Conservation (phyloP, 1,284 basidiomycete genomes). For the Termitomyces sp. region DNA sequence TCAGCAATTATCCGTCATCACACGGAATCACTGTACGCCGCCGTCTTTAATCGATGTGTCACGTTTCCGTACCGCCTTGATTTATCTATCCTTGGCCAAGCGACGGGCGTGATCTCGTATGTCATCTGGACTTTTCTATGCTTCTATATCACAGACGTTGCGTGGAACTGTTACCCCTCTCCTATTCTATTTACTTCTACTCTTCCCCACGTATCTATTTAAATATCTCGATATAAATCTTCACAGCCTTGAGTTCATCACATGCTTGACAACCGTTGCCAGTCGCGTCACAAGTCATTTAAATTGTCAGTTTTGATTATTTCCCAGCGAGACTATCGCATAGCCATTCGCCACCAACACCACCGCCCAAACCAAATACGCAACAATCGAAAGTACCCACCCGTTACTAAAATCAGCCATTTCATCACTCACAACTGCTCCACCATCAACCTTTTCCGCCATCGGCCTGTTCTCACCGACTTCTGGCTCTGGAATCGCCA, state of each 20-base stretch:
- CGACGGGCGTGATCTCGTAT: conserved; percentile 57
- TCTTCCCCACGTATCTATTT: not conserved
- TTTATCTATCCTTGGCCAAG: conserved; percentile 42
- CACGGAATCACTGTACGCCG: conserved; percentile 23
- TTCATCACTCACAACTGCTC: conserved; percentile 5
- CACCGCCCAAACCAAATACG: conserved; percentile 53
- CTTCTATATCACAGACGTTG: not conserved
- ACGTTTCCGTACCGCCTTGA: conserved; percentile 57
- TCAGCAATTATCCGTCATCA: conserved; percentile 23
- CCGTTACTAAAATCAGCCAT: conserved; percentile 13
- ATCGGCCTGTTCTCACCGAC: conserved; percentile 5
- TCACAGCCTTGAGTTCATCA: too few species aligned
- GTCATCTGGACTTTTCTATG: conserved; percentile 14
- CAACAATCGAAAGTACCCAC: conserved; percentile 37
- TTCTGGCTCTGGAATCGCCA: not conserved
- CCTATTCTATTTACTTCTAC: not conserved
- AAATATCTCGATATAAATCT: not conserved
- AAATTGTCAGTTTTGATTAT: not conserved
- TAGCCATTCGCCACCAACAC: conserved; percentile 62
- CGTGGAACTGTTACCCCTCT: not conserved
- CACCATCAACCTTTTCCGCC: conserved; percentile 10
- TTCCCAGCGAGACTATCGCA: conserved; percentile 43
- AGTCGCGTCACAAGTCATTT: too few species aligned
- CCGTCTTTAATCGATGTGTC: conserved; percentile 50
- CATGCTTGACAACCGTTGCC: too few species aligned